Percentiles rank a stretch among this genome's conserved stretches.
phyloP scores from a whole-genome alignment of 2,329 filamentous ascomycete genomes.

The Arthrobotrys sinensis region DNA sequence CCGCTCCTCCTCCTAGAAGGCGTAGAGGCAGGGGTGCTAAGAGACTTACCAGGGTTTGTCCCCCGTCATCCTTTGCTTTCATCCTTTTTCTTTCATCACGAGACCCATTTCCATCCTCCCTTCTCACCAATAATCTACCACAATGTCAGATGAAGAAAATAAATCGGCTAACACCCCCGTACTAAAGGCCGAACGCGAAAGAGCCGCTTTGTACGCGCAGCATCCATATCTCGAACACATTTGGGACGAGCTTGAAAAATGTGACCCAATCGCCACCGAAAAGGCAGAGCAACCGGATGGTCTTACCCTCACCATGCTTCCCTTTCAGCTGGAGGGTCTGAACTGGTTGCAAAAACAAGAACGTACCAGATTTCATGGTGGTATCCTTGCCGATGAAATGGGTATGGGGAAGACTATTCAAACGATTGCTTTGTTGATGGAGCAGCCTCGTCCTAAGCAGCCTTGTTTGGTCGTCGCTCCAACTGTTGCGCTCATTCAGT shows the following conservation, averaged over 20 bases:
- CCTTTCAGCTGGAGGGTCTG: conserved; percentile 92
- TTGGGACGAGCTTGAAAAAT: conserved; percentile 83
- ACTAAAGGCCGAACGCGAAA: conserved; percentile 71
- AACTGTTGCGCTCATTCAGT: conserved; percentile 95
- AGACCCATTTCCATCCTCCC: too few species aligned
- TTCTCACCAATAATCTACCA: conserved; percentile 64
- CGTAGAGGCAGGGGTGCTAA: conserved; percentile 27
- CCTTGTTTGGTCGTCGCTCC: conserved; percentile 92
- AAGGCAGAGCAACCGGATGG: conserved; percentile 79
- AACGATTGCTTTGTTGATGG: conserved; percentile 98
- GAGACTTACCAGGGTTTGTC: conserved; percentile 62
- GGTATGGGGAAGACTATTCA: conserved; percentile 99
- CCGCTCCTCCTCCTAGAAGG: not conserved
- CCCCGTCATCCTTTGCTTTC: conserved; percentile 30
- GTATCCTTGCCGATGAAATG: conserved; percentile 97
- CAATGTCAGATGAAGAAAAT: conserved; percentile 61
- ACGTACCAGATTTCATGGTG: conserved; percentile 85
- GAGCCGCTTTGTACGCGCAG: conserved; percentile 78
- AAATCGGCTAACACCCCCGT: conserved; percentile 20
- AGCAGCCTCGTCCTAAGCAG: conserved; percentile 76
- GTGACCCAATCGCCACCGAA: conserved; percentile 76
- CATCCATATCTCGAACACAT: conserved; percentile 87
- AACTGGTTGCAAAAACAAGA: conserved; percentile 97
- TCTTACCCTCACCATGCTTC: conserved; percentile 88
- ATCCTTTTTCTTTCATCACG: conserved; percentile 66